phyloP scores from a whole-genome alignment of 2,329 filamentous ascomycete species.

The Penicillium italicum region DNA sequence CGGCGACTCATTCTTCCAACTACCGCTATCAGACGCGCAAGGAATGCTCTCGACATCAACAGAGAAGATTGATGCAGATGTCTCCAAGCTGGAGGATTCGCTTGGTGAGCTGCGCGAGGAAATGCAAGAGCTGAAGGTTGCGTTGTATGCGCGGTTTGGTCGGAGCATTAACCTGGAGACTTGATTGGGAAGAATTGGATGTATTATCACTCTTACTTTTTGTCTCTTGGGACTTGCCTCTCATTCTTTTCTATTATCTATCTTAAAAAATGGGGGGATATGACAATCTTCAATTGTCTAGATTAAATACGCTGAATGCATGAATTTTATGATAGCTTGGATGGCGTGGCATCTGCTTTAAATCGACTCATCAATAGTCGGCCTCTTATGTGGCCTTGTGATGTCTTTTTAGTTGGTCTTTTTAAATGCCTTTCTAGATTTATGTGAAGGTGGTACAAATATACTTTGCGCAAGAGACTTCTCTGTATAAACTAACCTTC shows the following conservation, averaged over 20 bases:
- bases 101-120: constrained; percentile 73
- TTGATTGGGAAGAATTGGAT: constrained; percentile 42
- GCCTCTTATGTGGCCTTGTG: too few species aligned
- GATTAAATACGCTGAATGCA: not conserved
- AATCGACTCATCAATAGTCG: not conserved
- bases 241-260: not conserved
- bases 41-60: constrained; percentile 72
- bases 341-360: not conserved
- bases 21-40: constrained; percentile 80
- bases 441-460: too few species aligned
- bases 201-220: not conserved
- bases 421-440: too few species aligned
- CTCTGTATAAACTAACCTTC: too few species aligned
- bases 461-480: too few species aligned
- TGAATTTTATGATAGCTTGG: not conserved
- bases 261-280: not conserved
- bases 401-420: too few species aligned
- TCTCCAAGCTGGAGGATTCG: constrained; percentile 71
- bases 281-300: not conserved
- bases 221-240: not conserved
- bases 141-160: constrained; percentile 90
- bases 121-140: constrained; percentile 85
- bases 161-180: constrained; percentile 96
- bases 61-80: constrained; percentile 71
- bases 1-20: constrained; percentile 88